These are phyloP conservation scores for Haematococcus lacustris DNA, from an alignment of 139 green algal species.

Conservation along the genomic window DNA sequence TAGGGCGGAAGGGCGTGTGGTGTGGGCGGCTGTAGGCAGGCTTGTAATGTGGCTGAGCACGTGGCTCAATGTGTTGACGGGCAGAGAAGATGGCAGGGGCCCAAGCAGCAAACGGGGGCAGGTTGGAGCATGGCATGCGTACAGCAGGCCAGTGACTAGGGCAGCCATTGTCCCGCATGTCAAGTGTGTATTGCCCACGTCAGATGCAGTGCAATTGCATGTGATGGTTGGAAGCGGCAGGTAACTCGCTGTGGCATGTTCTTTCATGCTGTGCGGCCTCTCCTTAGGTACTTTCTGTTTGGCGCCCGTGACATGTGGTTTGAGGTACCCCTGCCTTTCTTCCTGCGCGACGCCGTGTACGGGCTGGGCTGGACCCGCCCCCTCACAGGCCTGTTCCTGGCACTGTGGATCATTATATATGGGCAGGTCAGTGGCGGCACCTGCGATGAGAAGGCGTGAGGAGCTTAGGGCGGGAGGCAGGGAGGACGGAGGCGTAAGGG, in stretches of 20 bases:
- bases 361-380: slow-evolving; percentile 62
- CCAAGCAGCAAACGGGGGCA: not conserved
- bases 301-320: slow-evolving; percentile 78
- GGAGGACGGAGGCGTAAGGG: too few species aligned
- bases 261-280: not conserved
- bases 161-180: not conserved
- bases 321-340: slow-evolving; percentile 82
- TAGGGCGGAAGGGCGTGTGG: not conserved
- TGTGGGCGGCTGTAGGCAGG: not conserved
- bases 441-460: too few species aligned
- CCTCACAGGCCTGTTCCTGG: slow-evolving; percentile 31
- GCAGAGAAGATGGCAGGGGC: too few species aligned
- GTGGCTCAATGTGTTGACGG: too few species aligned
- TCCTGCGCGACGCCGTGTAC: slow-evolving; percentile 48
- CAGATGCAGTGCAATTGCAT: not conserved
- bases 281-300: slow-evolving; percentile 55
- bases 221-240: not conserved
- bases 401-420: slow-evolving; percentile 44
- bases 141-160: not conserved
- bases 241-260: not conserved
- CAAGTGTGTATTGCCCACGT: not conserved
- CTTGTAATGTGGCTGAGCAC: too few species aligned
- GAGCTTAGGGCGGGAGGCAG: too few species aligned
- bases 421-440: too few species aligned
- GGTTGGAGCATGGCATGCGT: not conserved